Percentiles rank a stretch among this genome's conserved stretches.
Evolutionary conservation across 192 early-diverging fungal genomes (phyloP).

Genomic region (Helicostylum pulchrum): DNA sequence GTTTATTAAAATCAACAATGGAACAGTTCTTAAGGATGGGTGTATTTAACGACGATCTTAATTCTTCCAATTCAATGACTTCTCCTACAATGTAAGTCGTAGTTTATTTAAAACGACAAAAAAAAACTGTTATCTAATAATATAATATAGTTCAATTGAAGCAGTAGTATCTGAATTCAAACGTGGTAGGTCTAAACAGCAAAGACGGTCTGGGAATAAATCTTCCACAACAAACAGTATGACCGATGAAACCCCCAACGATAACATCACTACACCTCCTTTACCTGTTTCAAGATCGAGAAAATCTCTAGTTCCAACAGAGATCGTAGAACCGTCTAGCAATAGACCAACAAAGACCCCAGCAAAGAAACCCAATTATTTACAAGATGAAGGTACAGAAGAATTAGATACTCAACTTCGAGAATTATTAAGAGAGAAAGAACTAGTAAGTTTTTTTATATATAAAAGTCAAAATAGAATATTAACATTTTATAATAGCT

Average conservation of each 20-base stretch:
- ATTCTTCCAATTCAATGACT: background rate
- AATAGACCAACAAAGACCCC: background rate
- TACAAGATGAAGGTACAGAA: background rate
- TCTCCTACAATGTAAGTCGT: constrained; percentile 5
- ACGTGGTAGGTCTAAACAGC: constrained; percentile 1
- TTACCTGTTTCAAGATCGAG: background rate
- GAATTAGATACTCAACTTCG: constrained; percentile 19
- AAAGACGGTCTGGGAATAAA: too few species aligned
- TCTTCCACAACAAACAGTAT: too few species aligned
- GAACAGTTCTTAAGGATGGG: constrained; percentile 30
- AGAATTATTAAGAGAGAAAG: constrained; percentile 25
- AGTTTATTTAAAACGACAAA: background rate
- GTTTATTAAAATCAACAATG: constrained; percentile 31
- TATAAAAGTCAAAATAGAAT: background rate
- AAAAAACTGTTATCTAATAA: background rate
- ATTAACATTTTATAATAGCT: constrained; percentile 22
- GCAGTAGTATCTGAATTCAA: constrained; percentile 10
- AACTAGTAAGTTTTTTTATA: constrained; percentile 9
- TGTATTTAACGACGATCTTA: constrained; percentile 22
- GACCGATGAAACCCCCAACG: too few species aligned
- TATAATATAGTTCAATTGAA: constrained; percentile 5
- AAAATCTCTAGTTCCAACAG: too few species aligned
- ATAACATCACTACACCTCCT: background rate
- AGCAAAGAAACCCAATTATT: background rate
- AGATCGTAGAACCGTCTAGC: too few species aligned